Evolutionary conservation across 202 grass and related monocot species (phyloP).

Genomic region (Digitaria exilis): DNA sequence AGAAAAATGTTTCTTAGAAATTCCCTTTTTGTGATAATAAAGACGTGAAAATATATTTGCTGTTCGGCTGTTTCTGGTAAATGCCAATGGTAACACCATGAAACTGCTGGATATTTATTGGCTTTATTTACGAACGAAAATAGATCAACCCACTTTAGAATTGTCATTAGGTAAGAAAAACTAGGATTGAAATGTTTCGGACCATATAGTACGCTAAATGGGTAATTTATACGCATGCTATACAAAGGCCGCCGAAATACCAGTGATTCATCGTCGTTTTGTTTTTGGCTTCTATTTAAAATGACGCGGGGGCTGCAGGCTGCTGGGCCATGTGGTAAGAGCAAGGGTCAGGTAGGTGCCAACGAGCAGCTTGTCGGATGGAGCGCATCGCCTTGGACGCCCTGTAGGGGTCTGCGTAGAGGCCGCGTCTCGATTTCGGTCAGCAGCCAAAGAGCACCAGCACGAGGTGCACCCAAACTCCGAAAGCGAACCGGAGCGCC

Average conservation of each 20-base stretch:
- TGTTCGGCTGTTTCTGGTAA: background rate
- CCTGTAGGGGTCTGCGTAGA: background rate
- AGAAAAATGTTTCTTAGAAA: background rate
- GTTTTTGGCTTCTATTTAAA: background rate
- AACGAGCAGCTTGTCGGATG: conserved; percentile 5
- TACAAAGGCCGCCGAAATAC: background rate
- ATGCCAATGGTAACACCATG: background rate
- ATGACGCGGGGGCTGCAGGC: background rate
- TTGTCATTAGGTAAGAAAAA: background rate
- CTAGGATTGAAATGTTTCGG: background rate
- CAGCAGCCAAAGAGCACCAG: background rate
- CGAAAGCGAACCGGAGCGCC: background rate
- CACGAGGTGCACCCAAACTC: background rate
- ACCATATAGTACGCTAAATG: background rate
- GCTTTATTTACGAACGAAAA: background rate
- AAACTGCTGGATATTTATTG: background rate
- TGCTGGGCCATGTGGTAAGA: background rate
- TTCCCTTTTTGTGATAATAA: background rate
- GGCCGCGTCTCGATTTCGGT: background rate
- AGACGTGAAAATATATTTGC: too few relatives aligned
- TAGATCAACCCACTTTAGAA: background rate
- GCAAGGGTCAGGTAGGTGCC: background rate
- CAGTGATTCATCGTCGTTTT: background rate
- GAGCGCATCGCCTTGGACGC: background rate
- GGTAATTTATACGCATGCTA: background rate